Conservation (phyloP, 108 stramenopile species). For the Seminavis robusta region DNA sequence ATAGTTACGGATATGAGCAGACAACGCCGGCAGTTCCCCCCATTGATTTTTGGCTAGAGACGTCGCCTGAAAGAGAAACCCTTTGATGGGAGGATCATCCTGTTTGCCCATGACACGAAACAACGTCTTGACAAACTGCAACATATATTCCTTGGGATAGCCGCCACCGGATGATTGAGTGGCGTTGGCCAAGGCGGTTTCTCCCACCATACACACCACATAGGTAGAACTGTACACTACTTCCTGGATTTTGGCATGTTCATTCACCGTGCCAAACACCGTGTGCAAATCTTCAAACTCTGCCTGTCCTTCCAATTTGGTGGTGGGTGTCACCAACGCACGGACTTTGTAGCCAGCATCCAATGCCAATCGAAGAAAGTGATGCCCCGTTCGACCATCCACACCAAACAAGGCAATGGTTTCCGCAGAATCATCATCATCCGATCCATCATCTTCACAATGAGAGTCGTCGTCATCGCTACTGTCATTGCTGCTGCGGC, state of each 20-base stretch:
- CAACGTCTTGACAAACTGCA: constrained; percentile 6
- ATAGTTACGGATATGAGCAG: no score
- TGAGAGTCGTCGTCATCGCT: no score
- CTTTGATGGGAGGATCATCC: neutral
- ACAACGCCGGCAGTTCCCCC: no score
- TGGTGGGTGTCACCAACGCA: neutral
- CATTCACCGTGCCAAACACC: neutral
- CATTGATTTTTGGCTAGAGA: constrained; percentile 22
- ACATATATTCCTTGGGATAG: neutral
- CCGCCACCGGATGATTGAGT: neutral
- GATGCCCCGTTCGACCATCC: constrained; percentile 34
- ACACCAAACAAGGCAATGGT: constrained; percentile 52
- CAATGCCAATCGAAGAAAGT: constrained; percentile 40
- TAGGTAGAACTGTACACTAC: constrained; percentile 19
- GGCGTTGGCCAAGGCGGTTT: no score
- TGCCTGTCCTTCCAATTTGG: neutral
- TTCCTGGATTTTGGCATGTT: neutral
- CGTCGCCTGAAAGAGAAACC: constrained; percentile 26
- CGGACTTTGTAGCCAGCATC: constrained; percentile 49
- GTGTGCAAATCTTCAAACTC: neutral
- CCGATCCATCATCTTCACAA: no score
- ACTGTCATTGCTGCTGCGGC: no score
- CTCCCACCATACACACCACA: constrained; percentile 40
- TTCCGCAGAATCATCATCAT: constrained; percentile 6
- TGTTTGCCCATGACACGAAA: constrained; percentile 6